Evolutionary conservation across 1,139 yeast genomes (phyloP).

Genomic region (Geotrichum aggregatum): DNA sequence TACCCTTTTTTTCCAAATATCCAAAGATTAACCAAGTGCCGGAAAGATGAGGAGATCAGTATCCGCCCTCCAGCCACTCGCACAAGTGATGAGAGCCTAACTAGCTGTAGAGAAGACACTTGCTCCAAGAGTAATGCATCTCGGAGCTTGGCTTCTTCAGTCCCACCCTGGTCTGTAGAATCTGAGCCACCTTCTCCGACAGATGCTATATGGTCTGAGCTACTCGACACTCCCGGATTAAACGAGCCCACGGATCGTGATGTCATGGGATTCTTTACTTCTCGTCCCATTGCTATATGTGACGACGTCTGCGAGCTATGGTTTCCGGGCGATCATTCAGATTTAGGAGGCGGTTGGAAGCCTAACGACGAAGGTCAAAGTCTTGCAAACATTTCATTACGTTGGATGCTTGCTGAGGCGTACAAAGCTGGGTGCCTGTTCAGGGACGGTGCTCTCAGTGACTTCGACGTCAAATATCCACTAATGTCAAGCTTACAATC

Average conservation of each 20-base stretch:
- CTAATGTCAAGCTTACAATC: conserved; percentile 32
- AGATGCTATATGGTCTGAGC: conserved; percentile 6
- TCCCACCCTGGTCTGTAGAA: conserved; percentile 8
- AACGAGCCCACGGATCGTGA: conserved; percentile 8
- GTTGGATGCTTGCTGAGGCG: conserved; percentile 59
- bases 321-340: conserved; percentile 67
- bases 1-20: conserved; percentile 38
- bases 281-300: conserved; percentile 9
- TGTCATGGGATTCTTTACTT: conserved; percentile 9
- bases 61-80: not conserved
- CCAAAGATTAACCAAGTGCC: not conserved
- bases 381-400: conserved; percentile 47
- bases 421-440: conserved; percentile 48
- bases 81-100: not conserved
- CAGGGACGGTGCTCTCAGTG: conserved; percentile 41
- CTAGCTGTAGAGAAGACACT: not conserved
- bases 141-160: not conserved
- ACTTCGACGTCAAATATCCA: conserved; percentile 42
- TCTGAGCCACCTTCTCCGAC: not conserved
- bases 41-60: not conserved
- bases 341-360: conserved; percentile 62
- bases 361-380: conserved; percentile 42
- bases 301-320: conserved; percentile 50
- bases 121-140: not conserved
- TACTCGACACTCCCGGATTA: conserved; percentile 10